Conservation (phyloP, 2,329 filamentous ascomycete species). For the Xylaria sp. region DNA sequence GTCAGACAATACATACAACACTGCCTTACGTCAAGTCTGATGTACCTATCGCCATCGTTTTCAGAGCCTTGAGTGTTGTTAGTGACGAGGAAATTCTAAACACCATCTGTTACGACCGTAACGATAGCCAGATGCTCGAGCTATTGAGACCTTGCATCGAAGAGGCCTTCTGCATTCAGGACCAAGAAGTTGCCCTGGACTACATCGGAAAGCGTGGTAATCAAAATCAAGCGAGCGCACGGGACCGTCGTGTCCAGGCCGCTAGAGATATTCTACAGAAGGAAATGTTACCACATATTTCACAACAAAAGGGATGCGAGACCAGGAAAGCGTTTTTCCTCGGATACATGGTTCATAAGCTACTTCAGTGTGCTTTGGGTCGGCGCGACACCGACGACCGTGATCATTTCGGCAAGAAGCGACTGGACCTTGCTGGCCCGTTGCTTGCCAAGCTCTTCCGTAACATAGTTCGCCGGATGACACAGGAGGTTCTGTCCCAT, state of each 20-base stretch:
- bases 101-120: conserved; percentile 95
- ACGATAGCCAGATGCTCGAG: conserved; percentile 95
- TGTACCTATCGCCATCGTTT: conserved; percentile 92
- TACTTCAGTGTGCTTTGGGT: conserved; percentile 91
- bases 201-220: conserved; percentile 93
- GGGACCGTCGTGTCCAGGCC: conserved; percentile 88
- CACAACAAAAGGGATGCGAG: conserved; percentile 91
- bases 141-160: conserved; percentile 97
- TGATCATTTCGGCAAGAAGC: conserved; percentile 99
- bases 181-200: conserved; percentile 90
- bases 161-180: conserved; percentile 94
- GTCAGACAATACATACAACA: conserved; percentile 86
- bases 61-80: conserved; percentile 92
- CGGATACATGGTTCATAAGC: conserved; percentile 97
- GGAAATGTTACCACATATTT: conserved; percentile 95
- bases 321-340: conserved; percentile 97
- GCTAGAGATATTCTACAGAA: conserved; percentile 96
- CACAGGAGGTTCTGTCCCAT: conserved; percentile 87
- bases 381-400: conserved; percentile 94
- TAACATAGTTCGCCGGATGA: conserved; percentile 87
- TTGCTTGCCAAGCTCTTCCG: conserved; percentile 96
- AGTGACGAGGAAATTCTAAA: conserved; percentile 98
- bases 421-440: conserved; percentile 91
- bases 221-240: conserved; percentile 70
- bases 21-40: conserved; percentile 94